Evolutionary conservation across 805 yeast genomes (phyloP), one percentile per base, ranked within the genome.

Genomic region (Saccharomyces kudriavzevii): DNA sequence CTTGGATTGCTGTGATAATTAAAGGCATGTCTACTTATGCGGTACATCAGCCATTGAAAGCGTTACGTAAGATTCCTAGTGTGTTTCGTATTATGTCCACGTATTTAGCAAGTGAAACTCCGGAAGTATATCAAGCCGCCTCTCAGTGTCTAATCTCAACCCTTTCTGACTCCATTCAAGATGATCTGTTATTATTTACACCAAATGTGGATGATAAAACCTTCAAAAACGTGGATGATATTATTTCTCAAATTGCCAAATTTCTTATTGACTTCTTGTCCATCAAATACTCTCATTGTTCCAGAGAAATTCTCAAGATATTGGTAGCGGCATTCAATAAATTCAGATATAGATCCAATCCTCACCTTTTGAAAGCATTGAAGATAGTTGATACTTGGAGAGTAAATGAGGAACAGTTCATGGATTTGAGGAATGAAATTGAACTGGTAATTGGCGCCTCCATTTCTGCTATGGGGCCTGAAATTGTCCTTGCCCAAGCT

Each of bases 1-100:
- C 97, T 11, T 94, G 99, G 99, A 78, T 90, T 45, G 96, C 97
- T 1, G 96, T 91, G 22, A 80, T 92, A 47, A 94, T 97, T 8
- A 90, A 89, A 63, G 96, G 92, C 48, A 73, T 80, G 48, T 70
- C 78, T 2, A 73, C 85, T 0, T 82, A 79, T 58, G 70, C 86
- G 4, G 69, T 68, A n/a, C 71, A 79, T 46, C 79, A 81, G 53
- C 77, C 83, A 5, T 59, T 72, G 17, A 70, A 74, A 45, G 82
- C 87, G 52, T 66, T 90, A 31, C 60, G 70, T 29, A 81, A 79
- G 58, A 64, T 87, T 6, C 85, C 89, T 9, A 71, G 72, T 25
- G 69, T 82, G n/a, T 77, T 84, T 60, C 70, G 78, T 24, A 71
- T 77, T 3, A 79, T 91, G 49, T 70, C 83, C 2, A 74, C 71